Conservation (phyloP, 768 basidiomycete genomes). For the Symmetrospora coprosmae region DNA sequence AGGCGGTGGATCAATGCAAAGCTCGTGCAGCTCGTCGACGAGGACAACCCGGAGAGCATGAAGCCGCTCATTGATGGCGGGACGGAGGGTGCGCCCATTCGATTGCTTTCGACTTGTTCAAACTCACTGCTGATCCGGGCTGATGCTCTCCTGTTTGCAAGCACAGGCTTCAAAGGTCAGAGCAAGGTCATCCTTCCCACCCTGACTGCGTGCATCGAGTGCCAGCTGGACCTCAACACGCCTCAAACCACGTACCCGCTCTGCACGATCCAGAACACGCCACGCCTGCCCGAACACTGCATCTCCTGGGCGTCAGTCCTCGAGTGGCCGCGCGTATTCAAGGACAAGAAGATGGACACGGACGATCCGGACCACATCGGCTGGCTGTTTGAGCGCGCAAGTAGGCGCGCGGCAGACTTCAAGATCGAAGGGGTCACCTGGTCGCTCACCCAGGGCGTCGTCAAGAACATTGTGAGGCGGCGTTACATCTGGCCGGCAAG, state of each 20-base stretch:
- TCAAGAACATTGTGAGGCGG: conserved; percentile 78
- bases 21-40: conserved; percentile 82
- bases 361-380: conserved; percentile 93
- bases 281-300: conserved; percentile 92
- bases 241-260: conserved; percentile 95
- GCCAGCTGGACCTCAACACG: conserved; percentile 94
- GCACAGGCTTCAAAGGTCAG: conserved; percentile 88
- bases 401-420: conserved; percentile 74
- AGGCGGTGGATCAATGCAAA: conserved; percentile 98
- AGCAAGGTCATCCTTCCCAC: conserved; percentile 92
- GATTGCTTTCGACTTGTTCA: conserved; percentile 8
- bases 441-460: conserved; percentile 93
- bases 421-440: conserved; percentile 98
- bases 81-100: conserved; percentile 96
- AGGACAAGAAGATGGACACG: conserved; percentile 89
- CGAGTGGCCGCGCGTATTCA: conserved; percentile 90
- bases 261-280: conserved; percentile 97
- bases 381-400: conserved; percentile 75
- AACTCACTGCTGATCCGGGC: background rate
- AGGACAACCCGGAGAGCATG: conserved; percentile 78
- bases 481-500: background rate
- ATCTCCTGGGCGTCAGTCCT: conserved; percentile 99
- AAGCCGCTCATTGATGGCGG: conserved; percentile 97
- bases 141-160: no score
- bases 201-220: conserved; percentile 92